phyloP scores from a whole-genome alignment of 768 basidiomycete species.

The Sutorius australiensis region DNA sequence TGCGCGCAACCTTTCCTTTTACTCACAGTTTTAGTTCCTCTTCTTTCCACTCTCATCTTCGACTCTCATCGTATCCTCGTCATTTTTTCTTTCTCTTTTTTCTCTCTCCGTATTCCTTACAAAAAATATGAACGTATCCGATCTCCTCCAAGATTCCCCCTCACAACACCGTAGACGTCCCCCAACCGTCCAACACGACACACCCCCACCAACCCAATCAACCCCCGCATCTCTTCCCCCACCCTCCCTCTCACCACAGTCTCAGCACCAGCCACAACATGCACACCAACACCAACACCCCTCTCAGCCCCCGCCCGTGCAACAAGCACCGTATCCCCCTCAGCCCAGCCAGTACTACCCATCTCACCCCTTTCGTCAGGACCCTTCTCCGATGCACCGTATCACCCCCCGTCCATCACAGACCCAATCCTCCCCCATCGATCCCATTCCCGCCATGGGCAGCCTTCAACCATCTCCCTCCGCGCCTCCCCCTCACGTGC shows the following conservation, averaged over 20 bases:
- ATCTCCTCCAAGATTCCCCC: constrained; percentile 65
- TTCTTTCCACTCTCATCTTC: constrained; percentile 27
- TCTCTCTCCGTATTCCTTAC: neutral
- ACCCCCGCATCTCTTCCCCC: constrained; percentile 22
- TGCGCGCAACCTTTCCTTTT: constrained; percentile 27
- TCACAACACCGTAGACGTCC: constrained; percentile 47
- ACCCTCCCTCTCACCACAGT: constrained; percentile 32
- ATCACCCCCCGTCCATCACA: constrained; percentile 32
- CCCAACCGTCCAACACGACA: constrained; percentile 23
- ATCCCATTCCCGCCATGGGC: constrained; percentile 31
- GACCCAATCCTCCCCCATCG: constrained; percentile 25
- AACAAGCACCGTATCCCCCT: constrained; percentile 21
- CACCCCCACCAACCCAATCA: constrained; percentile 27
- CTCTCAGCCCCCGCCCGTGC: constrained; percentile 11
- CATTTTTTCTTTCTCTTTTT: neutral
- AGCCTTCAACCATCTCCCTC: constrained; percentile 30
- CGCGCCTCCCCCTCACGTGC: constrained; percentile 31
- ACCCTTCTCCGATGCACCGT: constrained; percentile 24
- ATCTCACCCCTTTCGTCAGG: constrained; percentile 13
- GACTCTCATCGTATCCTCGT: constrained; percentile 7
- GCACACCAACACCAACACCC: constrained; percentile 17
- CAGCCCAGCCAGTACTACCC: constrained; percentile 22
- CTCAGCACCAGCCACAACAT: constrained; percentile 30
- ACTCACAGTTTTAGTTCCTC: constrained; percentile 25
- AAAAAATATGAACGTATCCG: constrained; percentile 59